These are phyloP conservation scores for Fusarium brevicatenulatum DNA, from an alignment of 2,329 filamentous ascomycete species.

Conservation along the genomic window DNA sequence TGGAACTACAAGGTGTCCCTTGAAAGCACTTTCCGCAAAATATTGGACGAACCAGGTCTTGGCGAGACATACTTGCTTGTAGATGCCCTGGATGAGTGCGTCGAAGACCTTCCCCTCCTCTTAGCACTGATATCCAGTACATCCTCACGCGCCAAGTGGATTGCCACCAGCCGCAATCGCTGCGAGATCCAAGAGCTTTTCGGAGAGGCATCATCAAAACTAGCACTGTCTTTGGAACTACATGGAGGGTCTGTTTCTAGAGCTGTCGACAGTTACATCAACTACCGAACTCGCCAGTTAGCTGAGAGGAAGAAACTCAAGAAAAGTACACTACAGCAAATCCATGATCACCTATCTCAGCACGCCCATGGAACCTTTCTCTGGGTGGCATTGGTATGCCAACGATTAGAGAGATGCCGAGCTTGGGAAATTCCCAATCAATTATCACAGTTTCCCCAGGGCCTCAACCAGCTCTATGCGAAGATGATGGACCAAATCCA, in stretches of 20 bases:
- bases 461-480: fast-evolving
- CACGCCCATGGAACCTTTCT: conserved; percentile 46
- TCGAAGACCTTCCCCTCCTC: conserved; percentile 42
- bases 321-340: fast-evolving
- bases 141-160: conserved; percentile 49
- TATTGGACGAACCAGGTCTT: fast-evolving
- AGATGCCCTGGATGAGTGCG: conserved; percentile 60
- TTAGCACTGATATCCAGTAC: conserved; percentile 38
- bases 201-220: conserved; percentile 16
- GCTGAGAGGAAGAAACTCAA: fast-evolving
- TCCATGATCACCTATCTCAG: background rate
- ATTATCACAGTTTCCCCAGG: fast-evolving
- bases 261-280: conserved; percentile 53
- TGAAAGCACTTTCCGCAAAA: fast-evolving
- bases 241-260: conserved; percentile 47
- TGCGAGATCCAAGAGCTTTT: conserved; percentile 45
- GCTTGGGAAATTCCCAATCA: background rate
- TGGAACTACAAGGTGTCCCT: background rate
- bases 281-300: conserved; percentile 40
- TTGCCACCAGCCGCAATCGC: conserved; percentile 57
- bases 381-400: conserved; percentile 33
- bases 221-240: conserved; percentile 50
- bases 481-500: fast-evolving
- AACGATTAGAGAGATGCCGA: background rate
- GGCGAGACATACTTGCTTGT: conserved; percentile 44